Base-by-base conservation (phyloP, 2,329 filamentous ascomycete species). In the Nemania serpens region DNA sequence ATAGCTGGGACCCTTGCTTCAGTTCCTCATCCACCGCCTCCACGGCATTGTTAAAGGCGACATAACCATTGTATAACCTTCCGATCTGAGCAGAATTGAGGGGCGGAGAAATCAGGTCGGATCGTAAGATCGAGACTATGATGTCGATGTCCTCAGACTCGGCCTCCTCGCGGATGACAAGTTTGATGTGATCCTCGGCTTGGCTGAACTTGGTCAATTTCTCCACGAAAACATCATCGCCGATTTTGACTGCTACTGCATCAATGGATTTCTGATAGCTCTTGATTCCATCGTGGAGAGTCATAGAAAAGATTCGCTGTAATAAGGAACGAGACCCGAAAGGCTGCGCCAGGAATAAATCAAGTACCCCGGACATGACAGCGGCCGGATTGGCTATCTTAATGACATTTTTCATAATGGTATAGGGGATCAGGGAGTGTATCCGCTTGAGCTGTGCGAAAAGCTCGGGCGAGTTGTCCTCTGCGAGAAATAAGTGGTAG, bases 391-490 rank as follows among this genome's bases (percentile, higher is more conserved):
- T 99, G 20, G 95, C 93, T 68, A 98, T 92, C 58, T 94, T 88
- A 71, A 99, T 98, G 48, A 97, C 92, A 73, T 98, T 97, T 80
- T 99, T 99, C 74, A 99, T 82, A 50, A 97, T 81, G 0, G 89
- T 90, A 73, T 99, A 99, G 0, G 95, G 95, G 46, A 99, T 90
- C 58, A 98, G 84, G 0, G 93, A 97, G 74, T 99, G 95, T 54
- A 98, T 97, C 62, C 91, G 87, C 78, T 94, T 97, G 4, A 91
- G 88, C 76, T 99, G 95, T 0, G 93, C 92, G 75, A 98, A 98
- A 33, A 99, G 78, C 73, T 99, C 95, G 0, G 95, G 93, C 0
- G 94, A 97, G 75, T 99, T 99, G 77, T 99, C 95, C 75, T 99
- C 95, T 5, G 95, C 95, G 46, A 99, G 83, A 82, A 99, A 99